Percentiles rank a stretch among this genome's conserved stretches.
Evolutionary conservation across 2,329 filamentous ascomycete species (phyloP).

Genomic region (Stenocarpella maydis): DNA sequence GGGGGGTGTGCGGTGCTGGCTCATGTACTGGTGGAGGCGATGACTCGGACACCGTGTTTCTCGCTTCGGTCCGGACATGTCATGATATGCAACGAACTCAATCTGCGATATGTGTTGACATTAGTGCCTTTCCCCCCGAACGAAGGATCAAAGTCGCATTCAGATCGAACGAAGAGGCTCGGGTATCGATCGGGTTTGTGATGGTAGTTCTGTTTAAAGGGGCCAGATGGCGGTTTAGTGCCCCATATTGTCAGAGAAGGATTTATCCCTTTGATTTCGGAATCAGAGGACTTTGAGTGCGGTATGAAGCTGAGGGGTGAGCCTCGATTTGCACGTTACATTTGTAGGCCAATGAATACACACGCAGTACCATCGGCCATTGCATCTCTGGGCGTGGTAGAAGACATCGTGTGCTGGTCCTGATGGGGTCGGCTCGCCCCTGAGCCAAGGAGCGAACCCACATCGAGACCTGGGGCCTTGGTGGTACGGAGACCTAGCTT

Average conservation of each 20-base stretch:
- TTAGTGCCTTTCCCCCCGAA: background rate
- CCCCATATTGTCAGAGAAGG: background rate
- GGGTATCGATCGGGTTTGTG: background rate
- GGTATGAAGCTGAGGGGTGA: background rate
- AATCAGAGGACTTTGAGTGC: background rate
- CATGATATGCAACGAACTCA: background rate
- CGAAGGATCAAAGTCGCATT: conserved; percentile 5
- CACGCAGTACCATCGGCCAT: background rate
- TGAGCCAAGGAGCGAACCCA: background rate
- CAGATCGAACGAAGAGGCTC: background rate
- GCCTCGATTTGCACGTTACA: background rate
- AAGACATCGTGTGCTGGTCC: background rate
- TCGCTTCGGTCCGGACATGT: background rate
- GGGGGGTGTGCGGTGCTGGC: background rate
- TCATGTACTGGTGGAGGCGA: background rate
- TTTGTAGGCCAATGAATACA: too few relatives aligned
- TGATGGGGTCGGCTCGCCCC: too few relatives aligned
- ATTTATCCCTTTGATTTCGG: background rate
- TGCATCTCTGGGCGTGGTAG: background rate
- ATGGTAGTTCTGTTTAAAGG: background rate
- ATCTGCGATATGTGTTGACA: conserved; percentile 8
- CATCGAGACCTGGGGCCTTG: background rate
- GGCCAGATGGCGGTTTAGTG: background rate
- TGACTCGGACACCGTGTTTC: background rate
- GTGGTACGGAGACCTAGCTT: background rate